Evolutionary conservation across 495 filamentous ascomycete genomes (phyloP).

Genomic region (Opeltia flavorubescens): DNA sequence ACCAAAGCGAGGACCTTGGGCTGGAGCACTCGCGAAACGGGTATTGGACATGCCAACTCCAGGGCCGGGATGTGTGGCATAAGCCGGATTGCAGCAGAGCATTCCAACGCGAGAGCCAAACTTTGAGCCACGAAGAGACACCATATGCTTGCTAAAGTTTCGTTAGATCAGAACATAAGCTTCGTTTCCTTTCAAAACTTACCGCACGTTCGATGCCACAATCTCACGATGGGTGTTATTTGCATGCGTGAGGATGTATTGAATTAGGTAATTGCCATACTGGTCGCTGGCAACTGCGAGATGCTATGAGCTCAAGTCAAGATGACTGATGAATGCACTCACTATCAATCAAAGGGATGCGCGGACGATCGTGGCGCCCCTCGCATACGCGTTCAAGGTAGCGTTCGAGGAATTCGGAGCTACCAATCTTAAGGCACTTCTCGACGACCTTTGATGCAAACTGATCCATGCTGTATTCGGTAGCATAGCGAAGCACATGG

Average conservation of each 20-base stretch:
- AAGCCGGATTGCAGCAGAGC: slow-evolving; percentile 91
- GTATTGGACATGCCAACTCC: slow-evolving; percentile 51
- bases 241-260: slow-evolving; percentile 86
- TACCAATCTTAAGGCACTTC: slow-evolving; percentile 96
- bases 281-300: slow-evolving; percentile 77
- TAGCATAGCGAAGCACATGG: slow-evolving; percentile 80
- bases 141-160: slow-evolving; percentile 75
- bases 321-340: slow-evolving; percentile 19
- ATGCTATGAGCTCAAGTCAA: slow-evolving; percentile 18
- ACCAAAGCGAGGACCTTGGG: slow-evolving; percentile 32
- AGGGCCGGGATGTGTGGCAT: slow-evolving; percentile 72
- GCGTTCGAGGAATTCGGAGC: slow-evolving; percentile 75
- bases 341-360: slow-evolving; percentile 95
- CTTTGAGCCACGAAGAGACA: slow-evolving; percentile 93
- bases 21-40: slow-evolving; percentile 42
- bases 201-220: slow-evolving; percentile 82
- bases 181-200: no score
- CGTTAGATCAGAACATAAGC: slow-evolving; percentile 7
- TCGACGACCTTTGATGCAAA: slow-evolving; percentile 98
- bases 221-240: slow-evolving; percentile 78
- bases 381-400: slow-evolving; percentile 92
- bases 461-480: slow-evolving; percentile 98
- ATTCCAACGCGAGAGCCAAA: slow-evolving; percentile 97
- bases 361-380: slow-evolving; percentile 75
- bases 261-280: slow-evolving; percentile 95